These are phyloP conservation scores for Solanum sitiens DNA, from an alignment of 257 asterid species.

Conservation along the genomic window DNA sequence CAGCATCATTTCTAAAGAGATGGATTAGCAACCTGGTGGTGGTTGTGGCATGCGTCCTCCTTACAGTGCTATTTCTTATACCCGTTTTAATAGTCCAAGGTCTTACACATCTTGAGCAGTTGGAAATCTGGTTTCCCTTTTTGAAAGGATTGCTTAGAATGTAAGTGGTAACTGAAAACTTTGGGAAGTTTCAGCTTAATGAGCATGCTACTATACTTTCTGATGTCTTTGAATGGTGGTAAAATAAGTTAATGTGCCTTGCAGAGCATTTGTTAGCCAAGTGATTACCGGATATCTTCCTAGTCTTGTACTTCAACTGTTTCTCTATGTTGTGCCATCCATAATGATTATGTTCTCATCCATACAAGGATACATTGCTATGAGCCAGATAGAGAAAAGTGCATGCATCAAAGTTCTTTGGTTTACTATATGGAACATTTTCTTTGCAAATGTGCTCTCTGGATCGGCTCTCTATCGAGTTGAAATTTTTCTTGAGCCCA, in stretches of 20 bases:
- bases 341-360: constrained; percentile 77
- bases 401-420: constrained; percentile 81
- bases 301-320: constrained; percentile 74
- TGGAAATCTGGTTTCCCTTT: constrained; percentile 79
- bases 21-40: constrained; percentile 70
- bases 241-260: constrained; percentile 7
- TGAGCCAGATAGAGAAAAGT: constrained; percentile 81
- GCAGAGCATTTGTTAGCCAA: constrained; percentile 69
- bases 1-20: constrained; percentile 62
- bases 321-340: constrained; percentile 61
- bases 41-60: constrained; percentile 33
- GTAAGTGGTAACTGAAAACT: constrained; percentile 37
- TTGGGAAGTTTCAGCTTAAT: neutral
- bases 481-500: constrained; percentile 68
- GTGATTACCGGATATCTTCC: constrained; percentile 96
- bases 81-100: constrained; percentile 94
- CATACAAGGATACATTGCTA: constrained; percentile 82
- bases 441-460: constrained; percentile 86
- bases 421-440: constrained; percentile 89
- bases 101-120: constrained; percentile 80
- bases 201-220: neutral
- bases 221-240: neutral
- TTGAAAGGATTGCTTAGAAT: constrained; percentile 45
- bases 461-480: constrained; percentile 75
- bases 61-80: constrained; percentile 59